These are phyloP conservation scores for Hortiboletus flavorubellus DNA, from an alignment of 768 basidiomycete species.

Conservation along the genomic window DNA sequence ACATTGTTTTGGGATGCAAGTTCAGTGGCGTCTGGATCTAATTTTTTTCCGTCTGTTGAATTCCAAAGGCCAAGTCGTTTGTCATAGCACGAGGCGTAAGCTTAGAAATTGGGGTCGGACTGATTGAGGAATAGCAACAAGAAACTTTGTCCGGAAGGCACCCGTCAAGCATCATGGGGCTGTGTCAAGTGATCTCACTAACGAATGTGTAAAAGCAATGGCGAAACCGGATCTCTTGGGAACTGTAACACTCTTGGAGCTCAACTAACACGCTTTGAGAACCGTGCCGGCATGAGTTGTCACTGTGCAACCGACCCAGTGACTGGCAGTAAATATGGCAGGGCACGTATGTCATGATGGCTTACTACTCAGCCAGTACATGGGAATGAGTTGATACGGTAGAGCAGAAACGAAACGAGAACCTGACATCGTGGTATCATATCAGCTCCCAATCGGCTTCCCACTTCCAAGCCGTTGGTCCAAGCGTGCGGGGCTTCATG, in stretches of 20 bases:
- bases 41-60: neutral
- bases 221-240: slow-evolving; percentile 2
- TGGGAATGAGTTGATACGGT: slow-evolving; percentile 18
- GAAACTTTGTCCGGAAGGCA: slow-evolving; percentile 19
- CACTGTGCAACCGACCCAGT: neutral
- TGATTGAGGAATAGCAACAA: slow-evolving; percentile 20
- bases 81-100: slow-evolving; percentile 1
- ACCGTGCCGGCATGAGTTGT: slow-evolving; percentile 10
- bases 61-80: neutral
- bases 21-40: neutral
- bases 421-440: slow-evolving; percentile 31
- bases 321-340: slow-evolving; percentile 1
- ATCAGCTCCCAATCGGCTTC: slow-evolving; percentile 92
- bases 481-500: slow-evolving; percentile 99
- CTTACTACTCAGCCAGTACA: slow-evolving; percentile 14
- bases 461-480: slow-evolving; percentile 78
- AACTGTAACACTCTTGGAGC: neutral
- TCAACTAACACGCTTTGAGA: slow-evolving; percentile 5
- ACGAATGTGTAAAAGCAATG: neutral
- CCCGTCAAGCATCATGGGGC: slow-evolving; percentile 12
- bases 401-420: slow-evolving; percentile 15
- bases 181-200: slow-evolving; percentile 8
- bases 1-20: slow-evolving; percentile 10
- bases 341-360: slow-evolving; percentile 9
- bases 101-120: slow-evolving; percentile 13